Conservation (phyloP, 2,329 filamentous ascomycete genomes). For the Penicillium brasilianum region DNA sequence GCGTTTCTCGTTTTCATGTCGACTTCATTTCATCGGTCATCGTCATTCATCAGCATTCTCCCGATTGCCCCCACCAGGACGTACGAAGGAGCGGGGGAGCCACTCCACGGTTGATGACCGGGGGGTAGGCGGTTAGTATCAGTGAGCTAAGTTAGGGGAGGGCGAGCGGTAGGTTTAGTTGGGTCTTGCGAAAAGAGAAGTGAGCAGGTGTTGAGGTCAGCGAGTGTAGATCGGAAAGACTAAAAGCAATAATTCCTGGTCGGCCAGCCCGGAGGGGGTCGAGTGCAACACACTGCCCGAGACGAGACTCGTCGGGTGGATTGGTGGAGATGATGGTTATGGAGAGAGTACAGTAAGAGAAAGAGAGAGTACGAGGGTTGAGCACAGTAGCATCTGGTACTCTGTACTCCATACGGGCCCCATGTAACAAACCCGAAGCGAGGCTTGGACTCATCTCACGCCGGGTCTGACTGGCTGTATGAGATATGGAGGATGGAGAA, state of each 20-base stretch:
- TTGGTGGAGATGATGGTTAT: background rate
- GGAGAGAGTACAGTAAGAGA: background rate
- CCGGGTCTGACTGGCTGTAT: background rate
- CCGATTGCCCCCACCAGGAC: slow-evolving; percentile 3
- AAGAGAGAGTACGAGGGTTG: background rate
- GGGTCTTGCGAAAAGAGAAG: background rate
- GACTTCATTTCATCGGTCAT: slow-evolving; percentile 8
- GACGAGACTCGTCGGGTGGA: background rate
- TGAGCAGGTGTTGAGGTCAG: slow-evolving; percentile 18
- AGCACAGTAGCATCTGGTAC: background rate
- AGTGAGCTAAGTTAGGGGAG: background rate
- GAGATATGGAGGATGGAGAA: slow-evolving; percentile 13
- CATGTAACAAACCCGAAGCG: slow-evolving; percentile 17
- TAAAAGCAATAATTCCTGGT: slow-evolving; percentile 19
- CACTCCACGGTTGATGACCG: slow-evolving; percentile 13
- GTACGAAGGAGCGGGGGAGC: slow-evolving; percentile 15
- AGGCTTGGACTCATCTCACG: slow-evolving; percentile 8
- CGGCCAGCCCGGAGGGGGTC: background rate
- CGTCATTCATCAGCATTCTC: background rate
- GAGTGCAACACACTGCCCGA: background rate
- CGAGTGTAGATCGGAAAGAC: slow-evolving; percentile 25
- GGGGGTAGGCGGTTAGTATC: background rate
- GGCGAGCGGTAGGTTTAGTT: slow-evolving; percentile 3
- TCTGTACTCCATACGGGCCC: too few relatives aligned
- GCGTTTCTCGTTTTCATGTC: slow-evolving; percentile 12